phyloP scores from a whole-genome alignment of 2,329 filamentous ascomycete genomes.

The Calonectria henricotiae region DNA sequence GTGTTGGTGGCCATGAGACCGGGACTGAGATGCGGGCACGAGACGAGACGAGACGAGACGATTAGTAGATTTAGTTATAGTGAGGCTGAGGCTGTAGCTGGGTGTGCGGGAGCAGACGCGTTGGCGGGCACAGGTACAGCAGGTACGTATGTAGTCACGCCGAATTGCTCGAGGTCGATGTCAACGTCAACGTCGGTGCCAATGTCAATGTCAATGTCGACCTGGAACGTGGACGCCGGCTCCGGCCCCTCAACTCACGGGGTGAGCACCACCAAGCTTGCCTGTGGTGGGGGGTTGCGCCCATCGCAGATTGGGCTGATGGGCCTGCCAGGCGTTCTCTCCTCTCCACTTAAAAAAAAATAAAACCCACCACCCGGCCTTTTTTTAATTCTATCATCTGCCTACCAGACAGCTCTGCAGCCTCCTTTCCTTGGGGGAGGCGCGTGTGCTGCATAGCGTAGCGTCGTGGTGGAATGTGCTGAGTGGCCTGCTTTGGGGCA shows the following conservation, averaged over 20 bases:
- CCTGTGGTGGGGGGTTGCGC: slow-evolving; percentile 16
- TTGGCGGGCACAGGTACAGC: background rate
- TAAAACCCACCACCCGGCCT: slow-evolving; percentile 12
- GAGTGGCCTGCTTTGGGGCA: slow-evolving; percentile 16
- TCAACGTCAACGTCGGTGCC: background rate
- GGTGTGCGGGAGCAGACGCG: background rate
- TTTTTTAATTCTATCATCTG: slow-evolving; percentile 9
- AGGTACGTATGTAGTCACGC: background rate
- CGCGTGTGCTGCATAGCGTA: slow-evolving; percentile 12
- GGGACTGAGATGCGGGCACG: background rate
- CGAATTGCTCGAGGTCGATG: background rate
- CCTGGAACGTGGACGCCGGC: slow-evolving; percentile 26
- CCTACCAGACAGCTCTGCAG: background rate
- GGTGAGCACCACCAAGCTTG: background rate
- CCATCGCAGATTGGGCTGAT: slow-evolving; percentile 24
- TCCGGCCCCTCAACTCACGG: slow-evolving; percentile 24
- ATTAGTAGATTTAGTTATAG: background rate
- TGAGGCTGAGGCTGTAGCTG: background rate
- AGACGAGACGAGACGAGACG: background rate
- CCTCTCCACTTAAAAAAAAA: slow-evolving; percentile 27
- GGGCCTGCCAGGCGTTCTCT: slow-evolving; percentile 15
- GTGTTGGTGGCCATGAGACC: slow-evolving; percentile 38
- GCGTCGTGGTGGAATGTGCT: slow-evolving; percentile 25
- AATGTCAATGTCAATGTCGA: slow-evolving; percentile 8
- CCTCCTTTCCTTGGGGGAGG: slow-evolving; percentile 1